phyloP scores from a whole-genome alignment of 2,329 filamentous ascomycete genomes.

The Talaromyces verruculosus region DNA sequence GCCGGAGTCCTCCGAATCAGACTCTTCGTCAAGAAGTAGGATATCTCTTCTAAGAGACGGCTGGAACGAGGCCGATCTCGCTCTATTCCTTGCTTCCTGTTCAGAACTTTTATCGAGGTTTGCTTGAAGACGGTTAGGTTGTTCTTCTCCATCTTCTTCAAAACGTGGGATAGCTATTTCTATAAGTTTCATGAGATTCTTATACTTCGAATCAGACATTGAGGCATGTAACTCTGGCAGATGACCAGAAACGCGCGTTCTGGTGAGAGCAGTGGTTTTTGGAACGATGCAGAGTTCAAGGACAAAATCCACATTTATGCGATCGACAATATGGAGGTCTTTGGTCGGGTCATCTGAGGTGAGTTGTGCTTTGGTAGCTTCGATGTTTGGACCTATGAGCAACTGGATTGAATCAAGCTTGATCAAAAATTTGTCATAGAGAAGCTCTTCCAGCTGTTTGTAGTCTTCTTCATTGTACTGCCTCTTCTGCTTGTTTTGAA shows the following conservation, averaged over 20 bases:
- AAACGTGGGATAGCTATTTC: slow-evolving; percentile 93
- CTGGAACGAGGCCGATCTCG: slow-evolving; percentile 70
- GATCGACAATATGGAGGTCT: slow-evolving; percentile 85
- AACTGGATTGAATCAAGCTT: slow-evolving; percentile 94
- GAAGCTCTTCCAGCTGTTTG: slow-evolving; percentile 80
- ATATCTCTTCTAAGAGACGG: slow-evolving; percentile 71
- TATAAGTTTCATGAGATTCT: slow-evolving; percentile 91
- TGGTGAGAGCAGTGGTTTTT: slow-evolving; percentile 88
- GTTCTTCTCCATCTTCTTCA: slow-evolving; percentile 49
- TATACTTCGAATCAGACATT: slow-evolving; percentile 94
- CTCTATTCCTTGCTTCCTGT: slow-evolving; percentile 40
- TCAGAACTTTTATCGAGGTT: slow-evolving; percentile 37
- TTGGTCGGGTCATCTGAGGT: slow-evolving; percentile 65
- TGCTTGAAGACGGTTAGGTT: slow-evolving; percentile 28
- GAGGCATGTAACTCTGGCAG: slow-evolving; percentile 88
- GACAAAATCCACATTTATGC: slow-evolving; percentile 95
- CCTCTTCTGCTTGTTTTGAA: slow-evolving; percentile 86
- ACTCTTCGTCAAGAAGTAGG: slow-evolving; percentile 71
- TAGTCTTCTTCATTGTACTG: slow-evolving; percentile 87
- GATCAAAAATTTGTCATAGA: slow-evolving; percentile 96
- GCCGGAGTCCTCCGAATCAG: slow-evolving; percentile 61
- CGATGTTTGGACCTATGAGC: slow-evolving; percentile 88
- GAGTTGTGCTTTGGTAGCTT: slow-evolving; percentile 82
- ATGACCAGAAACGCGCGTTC: slow-evolving; percentile 86
- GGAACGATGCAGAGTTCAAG: slow-evolving; percentile 97